phyloP scores from a whole-genome alignment of 768 basidiomycete species.

The Podaxis sp. region DNA sequence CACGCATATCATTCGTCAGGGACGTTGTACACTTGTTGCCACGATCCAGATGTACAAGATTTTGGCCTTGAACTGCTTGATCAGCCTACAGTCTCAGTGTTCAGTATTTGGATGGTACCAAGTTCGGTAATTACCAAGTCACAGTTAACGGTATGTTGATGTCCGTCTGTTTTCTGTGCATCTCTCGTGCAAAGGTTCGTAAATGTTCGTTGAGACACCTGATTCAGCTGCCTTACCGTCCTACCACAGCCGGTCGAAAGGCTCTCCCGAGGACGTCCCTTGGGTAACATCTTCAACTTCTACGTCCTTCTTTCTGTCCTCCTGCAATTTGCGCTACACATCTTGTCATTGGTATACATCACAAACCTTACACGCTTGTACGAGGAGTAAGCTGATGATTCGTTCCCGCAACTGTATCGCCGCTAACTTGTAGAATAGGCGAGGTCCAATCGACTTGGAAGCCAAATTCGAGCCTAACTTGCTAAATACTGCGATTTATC shows the following conservation, averaged over 20 bases:
- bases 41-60: conserved; percentile 99
- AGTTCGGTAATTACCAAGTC: conserved; percentile 98
- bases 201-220: not conserved
- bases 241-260: conserved; percentile 85
- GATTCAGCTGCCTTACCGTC: not conserved
- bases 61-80: conserved; percentile 93
- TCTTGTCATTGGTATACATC: conserved; percentile 88
- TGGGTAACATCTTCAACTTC: conserved; percentile 95
- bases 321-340: conserved; percentile 92
- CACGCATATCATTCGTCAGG: conserved; percentile 96
- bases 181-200: conserved; percentile 92
- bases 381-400: conserved; percentile 61
- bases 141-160: conserved; percentile 96
- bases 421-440: conserved; percentile 31
- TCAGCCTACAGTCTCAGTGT: conserved; percentile 97
- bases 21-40: conserved; percentile 96
- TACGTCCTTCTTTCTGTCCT: conserved; percentile 93
- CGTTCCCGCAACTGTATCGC: not conserved
- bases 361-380: conserved; percentile 77
- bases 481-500: conserved; percentile 95
- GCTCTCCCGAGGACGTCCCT: conserved; percentile 87
- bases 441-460: conserved; percentile 85
- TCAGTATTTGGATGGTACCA: conserved; percentile 97
- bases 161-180: conserved; percentile 98
- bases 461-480: conserved; percentile 96